Percentiles rank a stretch among this genome's conserved stretches.
Conservation (phyloP, 2,329 filamentous ascomycete genomes). For the Metarhizium sp. region DNA sequence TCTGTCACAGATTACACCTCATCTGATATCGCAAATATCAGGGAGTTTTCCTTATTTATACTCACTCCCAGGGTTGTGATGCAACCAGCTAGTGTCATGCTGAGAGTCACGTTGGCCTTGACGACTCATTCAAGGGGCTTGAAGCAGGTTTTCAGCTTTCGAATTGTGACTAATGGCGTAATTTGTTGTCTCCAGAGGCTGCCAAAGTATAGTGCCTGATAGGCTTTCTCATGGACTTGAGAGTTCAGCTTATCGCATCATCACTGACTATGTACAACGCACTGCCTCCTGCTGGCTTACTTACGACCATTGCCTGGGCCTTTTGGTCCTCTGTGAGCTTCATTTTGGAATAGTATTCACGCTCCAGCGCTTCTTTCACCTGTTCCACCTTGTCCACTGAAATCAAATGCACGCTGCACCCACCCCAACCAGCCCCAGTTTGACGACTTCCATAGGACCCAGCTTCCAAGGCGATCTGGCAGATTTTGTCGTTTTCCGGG, state of each 20-base stretch:
- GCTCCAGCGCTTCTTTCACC: slow-evolving; percentile 68
- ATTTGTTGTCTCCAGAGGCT: not conserved
- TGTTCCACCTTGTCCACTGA: slow-evolving; percentile 70
- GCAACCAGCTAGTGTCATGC: not conserved
- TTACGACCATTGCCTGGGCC: slow-evolving; percentile 75
- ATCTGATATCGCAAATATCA: not conserved
- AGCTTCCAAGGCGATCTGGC: slow-evolving; percentile 64
- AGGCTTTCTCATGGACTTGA: not conserved
- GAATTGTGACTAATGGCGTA: not conserved
- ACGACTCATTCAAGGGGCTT: not conserved
- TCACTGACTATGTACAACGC: slow-evolving; percentile 37
- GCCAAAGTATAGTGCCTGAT: not conserved
- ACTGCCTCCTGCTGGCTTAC: slow-evolving; percentile 71
- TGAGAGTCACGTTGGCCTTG: not conserved
- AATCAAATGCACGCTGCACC: slow-evolving; percentile 89
- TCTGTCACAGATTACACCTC: too few relatives aligned
- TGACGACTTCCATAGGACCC: slow-evolving; percentile 79
- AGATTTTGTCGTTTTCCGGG: slow-evolving; percentile 84
- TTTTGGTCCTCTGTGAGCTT: slow-evolving; percentile 60
- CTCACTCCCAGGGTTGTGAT: not conserved
- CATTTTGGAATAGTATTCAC: slow-evolving; percentile 71
- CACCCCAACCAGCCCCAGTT: slow-evolving; percentile 94
- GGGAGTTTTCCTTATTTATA: not conserved
- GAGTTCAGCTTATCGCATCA: slow-evolving; percentile 10
- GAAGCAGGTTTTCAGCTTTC: not conserved